A percentile compares a stretch with the other conserved stretches of the same genome.
Conservation (phyloP, 768 basidiomycete genomes). For the Trametopsis cervina region DNA sequence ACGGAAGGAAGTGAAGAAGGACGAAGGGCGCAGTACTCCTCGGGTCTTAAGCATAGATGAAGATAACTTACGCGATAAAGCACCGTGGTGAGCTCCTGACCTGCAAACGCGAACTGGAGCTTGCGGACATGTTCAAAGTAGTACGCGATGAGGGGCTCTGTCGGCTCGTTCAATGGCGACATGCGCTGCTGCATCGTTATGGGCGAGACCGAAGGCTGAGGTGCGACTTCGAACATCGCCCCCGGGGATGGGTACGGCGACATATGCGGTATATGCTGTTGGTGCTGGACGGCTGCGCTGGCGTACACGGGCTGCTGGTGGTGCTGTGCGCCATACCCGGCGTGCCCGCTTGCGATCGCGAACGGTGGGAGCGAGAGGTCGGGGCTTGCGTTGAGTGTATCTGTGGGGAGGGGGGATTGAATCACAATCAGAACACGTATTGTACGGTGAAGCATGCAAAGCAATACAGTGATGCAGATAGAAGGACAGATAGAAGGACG, state of each 20-base stretch:
- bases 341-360: constrained; percentile 7
- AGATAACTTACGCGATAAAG: constrained; percentile 52
- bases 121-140: constrained; percentile 70
- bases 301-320: too few relatives aligned
- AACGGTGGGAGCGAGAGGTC: constrained; percentile 16
- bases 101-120: constrained; percentile 59
- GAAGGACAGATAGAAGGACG: too few relatives aligned
- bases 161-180: constrained; percentile 30
- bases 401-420: too few relatives aligned
- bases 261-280: neutral
- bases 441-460: too few relatives aligned
- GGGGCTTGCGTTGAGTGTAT: neutral
- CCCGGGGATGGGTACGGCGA: neutral
- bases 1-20: neutral
- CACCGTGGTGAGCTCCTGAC: constrained; percentile 53
- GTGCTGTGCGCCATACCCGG: neutral
- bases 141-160: constrained; percentile 49
- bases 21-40: too few relatives aligned
- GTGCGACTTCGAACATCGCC: constrained; percentile 13
- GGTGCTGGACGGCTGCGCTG: constrained; percentile 1
- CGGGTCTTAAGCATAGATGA: constrained; percentile 1
- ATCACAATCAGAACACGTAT: too few relatives aligned
- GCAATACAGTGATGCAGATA: too few relatives aligned
- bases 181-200: constrained; percentile 32
- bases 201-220: constrained; percentile 18